Conservation (phyloP, 1,284 basidiomycete genomes). For the Trichosporon sp. region DNA sequence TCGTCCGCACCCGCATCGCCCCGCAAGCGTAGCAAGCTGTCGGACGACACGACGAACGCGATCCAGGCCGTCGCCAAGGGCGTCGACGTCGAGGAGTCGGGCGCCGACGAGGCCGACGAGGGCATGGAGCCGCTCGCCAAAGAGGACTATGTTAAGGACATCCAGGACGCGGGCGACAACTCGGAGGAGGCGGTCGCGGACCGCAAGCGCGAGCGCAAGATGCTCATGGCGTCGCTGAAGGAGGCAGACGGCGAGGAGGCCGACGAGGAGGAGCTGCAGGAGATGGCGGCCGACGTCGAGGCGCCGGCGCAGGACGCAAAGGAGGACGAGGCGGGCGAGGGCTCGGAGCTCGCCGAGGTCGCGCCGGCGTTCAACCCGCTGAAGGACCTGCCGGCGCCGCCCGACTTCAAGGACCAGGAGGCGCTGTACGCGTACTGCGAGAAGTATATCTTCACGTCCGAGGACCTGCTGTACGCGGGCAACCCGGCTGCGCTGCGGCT, state of each 20-base stretch:
- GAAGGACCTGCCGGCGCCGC: constrained; percentile 9
- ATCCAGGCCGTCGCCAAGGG: constrained; percentile 1
- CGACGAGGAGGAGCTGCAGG: constrained; percentile 21
- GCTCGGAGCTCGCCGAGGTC: constrained; percentile 12
- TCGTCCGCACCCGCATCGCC: neutral
- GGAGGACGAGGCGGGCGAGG: constrained; percentile 22
- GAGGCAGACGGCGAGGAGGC: constrained; percentile 14
- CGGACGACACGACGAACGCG: constrained; percentile 9
- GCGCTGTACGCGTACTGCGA: constrained; percentile 32
- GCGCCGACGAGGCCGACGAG: constrained; percentile 37
- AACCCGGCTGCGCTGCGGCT: constrained; percentile 13
- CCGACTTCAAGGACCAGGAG: constrained; percentile 34
- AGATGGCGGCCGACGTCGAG: constrained; percentile 20
- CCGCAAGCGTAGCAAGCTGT: neutral
- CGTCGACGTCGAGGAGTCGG: neutral
- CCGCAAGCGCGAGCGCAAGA: constrained; percentile 13
- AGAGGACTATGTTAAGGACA: constrained; percentile 25
- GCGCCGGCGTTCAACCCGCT: neutral
- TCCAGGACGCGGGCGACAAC: constrained; percentile 20
- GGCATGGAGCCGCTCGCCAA: constrained; percentile 51
- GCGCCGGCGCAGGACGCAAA: constrained; percentile 16
- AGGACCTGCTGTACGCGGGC: constrained; percentile 28
- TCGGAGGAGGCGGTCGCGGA: constrained; percentile 9
- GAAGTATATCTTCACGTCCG: constrained; percentile 31
- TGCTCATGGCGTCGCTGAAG: constrained; percentile 14